Conservation (phyloP, 768 basidiomycete species). For the Pleurotus giganteus region DNA sequence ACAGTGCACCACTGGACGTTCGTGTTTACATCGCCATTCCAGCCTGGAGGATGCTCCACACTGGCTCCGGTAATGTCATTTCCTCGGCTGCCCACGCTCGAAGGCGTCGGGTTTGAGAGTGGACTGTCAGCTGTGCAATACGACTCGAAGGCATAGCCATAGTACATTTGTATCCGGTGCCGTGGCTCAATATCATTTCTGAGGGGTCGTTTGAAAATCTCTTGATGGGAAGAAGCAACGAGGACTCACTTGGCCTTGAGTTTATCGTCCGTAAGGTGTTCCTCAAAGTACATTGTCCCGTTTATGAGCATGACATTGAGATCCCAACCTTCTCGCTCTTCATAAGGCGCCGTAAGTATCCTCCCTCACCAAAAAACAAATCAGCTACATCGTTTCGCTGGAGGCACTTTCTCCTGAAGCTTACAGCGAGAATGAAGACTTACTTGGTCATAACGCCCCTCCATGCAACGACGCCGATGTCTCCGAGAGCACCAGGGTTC, state of each 20-base stretch:
- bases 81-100: too few relatives aligned
- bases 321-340: constrained; percentile 76
- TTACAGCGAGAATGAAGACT: constrained; percentile 15
- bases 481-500: constrained; percentile 25
- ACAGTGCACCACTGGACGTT: constrained; percentile 91
- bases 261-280: constrained; percentile 58
- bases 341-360: constrained; percentile 80
- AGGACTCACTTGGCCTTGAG: constrained; percentile 61
- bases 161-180: constrained; percentile 68
- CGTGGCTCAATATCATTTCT: constrained; percentile 69
- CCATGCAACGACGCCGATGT: constrained; percentile 67
- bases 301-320: constrained; percentile 79
- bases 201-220: not conserved
- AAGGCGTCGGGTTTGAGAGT: constrained; percentile 14
- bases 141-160: constrained; percentile 88
- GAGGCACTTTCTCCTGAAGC: constrained; percentile 6
- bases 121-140: constrained; percentile 67
- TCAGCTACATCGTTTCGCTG: constrained; percentile 7
- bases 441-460: constrained; percentile 85
- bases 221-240: not conserved
- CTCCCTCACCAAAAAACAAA: constrained; percentile 43
- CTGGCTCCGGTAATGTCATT: too few relatives aligned
- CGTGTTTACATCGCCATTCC: constrained; percentile 83
- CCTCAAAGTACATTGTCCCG: constrained; percentile 74
- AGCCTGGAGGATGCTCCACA: constrained; percentile 43